Conservation (phyloP, 2,329 filamentous ascomycete species). For the Rugonectria rugulosa region DNA sequence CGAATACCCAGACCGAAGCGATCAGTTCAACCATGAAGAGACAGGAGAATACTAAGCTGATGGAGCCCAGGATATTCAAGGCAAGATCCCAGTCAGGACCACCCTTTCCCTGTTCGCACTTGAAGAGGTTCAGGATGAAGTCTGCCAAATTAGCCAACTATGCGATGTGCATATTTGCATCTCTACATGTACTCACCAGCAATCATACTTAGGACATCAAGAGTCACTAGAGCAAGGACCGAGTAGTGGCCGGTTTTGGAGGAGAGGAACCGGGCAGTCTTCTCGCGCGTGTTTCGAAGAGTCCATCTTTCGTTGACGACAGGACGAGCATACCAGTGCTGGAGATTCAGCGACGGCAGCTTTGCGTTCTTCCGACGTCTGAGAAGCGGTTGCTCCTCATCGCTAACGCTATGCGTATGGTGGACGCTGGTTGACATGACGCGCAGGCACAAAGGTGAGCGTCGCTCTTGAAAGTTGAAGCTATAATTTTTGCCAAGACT, state of each 20-base stretch:
- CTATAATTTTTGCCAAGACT: too few relatives aligned
- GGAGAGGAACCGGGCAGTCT: slow-evolving; percentile 11
- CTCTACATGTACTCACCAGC: slow-evolving; percentile 20
- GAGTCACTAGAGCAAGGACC: slow-evolving; percentile 19
- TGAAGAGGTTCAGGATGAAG: slow-evolving; percentile 19
- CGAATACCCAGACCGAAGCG: slow-evolving; percentile 67
- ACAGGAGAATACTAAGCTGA: slow-evolving; percentile 64
- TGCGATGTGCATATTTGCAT: too few relatives aligned
- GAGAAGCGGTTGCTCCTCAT: slow-evolving; percentile 21
- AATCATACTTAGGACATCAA: slow-evolving; percentile 25
- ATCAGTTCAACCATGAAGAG: slow-evolving; percentile 71
- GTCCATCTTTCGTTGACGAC: neutral
- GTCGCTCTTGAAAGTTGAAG: too few relatives aligned
- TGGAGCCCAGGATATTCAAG: slow-evolving; percentile 40
- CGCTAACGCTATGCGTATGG: neutral
- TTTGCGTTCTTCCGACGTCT: neutral
- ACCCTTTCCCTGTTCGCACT: slow-evolving; percentile 19
- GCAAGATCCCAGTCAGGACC: slow-evolving; percentile 19
- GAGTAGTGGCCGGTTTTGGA: slow-evolving; percentile 21
- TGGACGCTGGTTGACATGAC: slow-evolving; percentile 2
- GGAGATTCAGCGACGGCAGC: slow-evolving; percentile 13
- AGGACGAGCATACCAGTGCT: slow-evolving; percentile 13
- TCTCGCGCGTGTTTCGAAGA: slow-evolving; percentile 2
- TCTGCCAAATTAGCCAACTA: slow-evolving; percentile 3
- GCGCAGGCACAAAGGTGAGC: neutral